A percentile compares a stretch with the other conserved stretches of the same genome.
These are phyloP conservation scores for Termitomyces sp. DNA, from an alignment of 1,284 basidiomycete genomes.

Conservation along the genomic window DNA sequence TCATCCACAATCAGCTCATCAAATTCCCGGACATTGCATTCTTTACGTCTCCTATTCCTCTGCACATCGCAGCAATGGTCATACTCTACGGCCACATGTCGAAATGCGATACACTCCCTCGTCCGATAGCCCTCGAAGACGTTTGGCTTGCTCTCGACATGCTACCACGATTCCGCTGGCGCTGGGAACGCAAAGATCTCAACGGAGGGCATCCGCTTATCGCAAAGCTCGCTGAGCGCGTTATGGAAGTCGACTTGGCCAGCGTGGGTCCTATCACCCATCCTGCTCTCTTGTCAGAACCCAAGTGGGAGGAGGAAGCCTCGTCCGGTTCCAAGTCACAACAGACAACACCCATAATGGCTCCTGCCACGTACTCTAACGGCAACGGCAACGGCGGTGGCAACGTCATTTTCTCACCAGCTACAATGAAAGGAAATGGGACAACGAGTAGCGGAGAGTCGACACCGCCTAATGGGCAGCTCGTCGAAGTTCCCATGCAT, in stretches of 20 bases:
- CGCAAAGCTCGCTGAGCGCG: conserved; percentile 69
- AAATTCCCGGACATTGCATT: conserved; percentile 78
- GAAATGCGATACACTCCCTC: conserved; percentile 58
- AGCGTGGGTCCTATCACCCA: conserved; percentile 52
- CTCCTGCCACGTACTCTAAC: conserved; percentile 19
- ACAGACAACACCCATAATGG: conserved; percentile 43
- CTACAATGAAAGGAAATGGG: conserved; percentile 21
- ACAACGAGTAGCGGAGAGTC: conserved; percentile 23
- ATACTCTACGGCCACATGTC: conserved; percentile 81
- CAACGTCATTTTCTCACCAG: conserved; percentile 29
- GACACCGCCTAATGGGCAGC: conserved; percentile 38
- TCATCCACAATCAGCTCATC: conserved; percentile 75
- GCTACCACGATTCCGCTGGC: conserved; percentile 80
- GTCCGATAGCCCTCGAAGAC: conserved; percentile 66
- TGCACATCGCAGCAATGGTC: conserved; percentile 84
- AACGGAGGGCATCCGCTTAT: conserved; percentile 77
- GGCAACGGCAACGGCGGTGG: conserved; percentile 19
- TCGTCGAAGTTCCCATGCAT: conserved; percentile 58
- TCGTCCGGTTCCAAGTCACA: conserved; percentile 32
- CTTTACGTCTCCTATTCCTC: conserved; percentile 78
- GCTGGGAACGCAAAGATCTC: conserved; percentile 77
- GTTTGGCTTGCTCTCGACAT: conserved; percentile 80
- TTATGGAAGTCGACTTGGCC: conserved; percentile 63
- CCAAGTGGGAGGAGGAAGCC: conserved; percentile 59
- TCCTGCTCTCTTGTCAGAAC: conserved; percentile 58